These are phyloP conservation scores for Paramecium tetraurelia DNA, from an alignment of 73 alveolate species.

Conservation along the genomic window DNA sequence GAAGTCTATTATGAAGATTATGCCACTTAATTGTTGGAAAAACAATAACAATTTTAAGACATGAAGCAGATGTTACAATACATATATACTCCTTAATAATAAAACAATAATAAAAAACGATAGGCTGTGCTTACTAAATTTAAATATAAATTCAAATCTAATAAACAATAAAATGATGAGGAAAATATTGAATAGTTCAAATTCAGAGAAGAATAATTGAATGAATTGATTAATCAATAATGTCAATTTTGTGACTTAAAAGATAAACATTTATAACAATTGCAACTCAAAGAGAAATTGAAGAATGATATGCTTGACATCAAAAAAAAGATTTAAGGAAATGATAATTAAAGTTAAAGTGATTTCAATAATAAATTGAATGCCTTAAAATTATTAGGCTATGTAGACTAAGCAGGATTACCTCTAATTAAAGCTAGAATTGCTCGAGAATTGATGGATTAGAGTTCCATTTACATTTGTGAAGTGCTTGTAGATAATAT, in stretches of 20 bases:
- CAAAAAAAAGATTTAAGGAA: not conserved
- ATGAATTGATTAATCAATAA: constrained; percentile 23
- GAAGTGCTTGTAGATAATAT: constrained; percentile 40
- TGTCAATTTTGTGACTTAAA: constrained; percentile 32
- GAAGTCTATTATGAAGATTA: not conserved
- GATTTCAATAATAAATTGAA: constrained; percentile 2
- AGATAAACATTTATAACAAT: not conserved
- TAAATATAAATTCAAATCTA: constrained; percentile 6
- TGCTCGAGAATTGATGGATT: constrained; percentile 52
- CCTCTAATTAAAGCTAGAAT: constrained; percentile 52
- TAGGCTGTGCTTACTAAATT: not conserved
- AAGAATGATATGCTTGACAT: not conserved
- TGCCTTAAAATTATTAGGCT: constrained; percentile 5
- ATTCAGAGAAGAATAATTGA: not conserved
- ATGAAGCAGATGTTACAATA: not conserved
- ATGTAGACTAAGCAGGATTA: constrained; percentile 41
- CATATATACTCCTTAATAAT: not conserved
- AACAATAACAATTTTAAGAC: not conserved
- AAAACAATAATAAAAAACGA: not conserved
- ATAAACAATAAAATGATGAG: not conserved
- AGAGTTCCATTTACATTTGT: constrained; percentile 15
- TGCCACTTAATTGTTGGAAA: not conserved
- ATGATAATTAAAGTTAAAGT: not conserved
- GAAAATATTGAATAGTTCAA: not conserved
- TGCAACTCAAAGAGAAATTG: not conserved